These are phyloP conservation scores for Aureobasidium sp. DNA, from an alignment of 2,329 filamentous ascomycete species.

Conservation along the genomic window DNA sequence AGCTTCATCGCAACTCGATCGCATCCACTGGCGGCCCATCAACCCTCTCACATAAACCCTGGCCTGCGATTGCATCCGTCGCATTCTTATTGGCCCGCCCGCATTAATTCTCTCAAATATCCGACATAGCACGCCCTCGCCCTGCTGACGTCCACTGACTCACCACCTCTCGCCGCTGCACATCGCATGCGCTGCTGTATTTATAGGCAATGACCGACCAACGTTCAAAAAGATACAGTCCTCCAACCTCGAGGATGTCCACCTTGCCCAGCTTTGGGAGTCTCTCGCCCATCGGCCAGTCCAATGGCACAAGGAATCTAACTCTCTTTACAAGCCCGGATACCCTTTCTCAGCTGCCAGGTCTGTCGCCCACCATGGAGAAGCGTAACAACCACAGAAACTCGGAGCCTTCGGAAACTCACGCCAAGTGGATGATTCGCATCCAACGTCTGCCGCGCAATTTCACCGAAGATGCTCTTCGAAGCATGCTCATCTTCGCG, in stretches of 20 bases:
- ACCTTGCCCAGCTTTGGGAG: not conserved
- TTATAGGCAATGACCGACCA: constrained; percentile 7
- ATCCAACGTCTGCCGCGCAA: constrained; percentile 55
- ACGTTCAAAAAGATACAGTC: constrained; percentile 5
- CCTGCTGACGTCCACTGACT: not conserved
- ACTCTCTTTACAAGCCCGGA: constrained; percentile 18
- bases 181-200: constrained; percentile 8
- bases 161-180: not conserved
- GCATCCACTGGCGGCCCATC: not conserved
- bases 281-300: not conserved
- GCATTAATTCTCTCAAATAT: not conserved
- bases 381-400: constrained; percentile 24
- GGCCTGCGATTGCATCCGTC: not conserved
- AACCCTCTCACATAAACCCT: not conserved
- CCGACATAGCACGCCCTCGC: not conserved
- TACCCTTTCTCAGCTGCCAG: constrained; percentile 30
- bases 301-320: not conserved
- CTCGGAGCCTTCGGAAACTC: not conserved
- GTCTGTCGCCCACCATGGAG: constrained; percentile 36
- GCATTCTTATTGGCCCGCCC: not conserved
- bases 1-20: not conserved
- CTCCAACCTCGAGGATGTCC: not conserved
- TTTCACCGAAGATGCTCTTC: constrained; percentile 51
- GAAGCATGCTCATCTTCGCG: constrained; percentile 55
- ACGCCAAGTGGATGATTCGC: constrained; percentile 35